A percentile compares a stretch with the other conserved stretches of the same genome.
phyloP scores from a whole-genome alignment of 2,329 filamentous ascomycete species.

The Ascochyta clinopodiicola region DNA sequence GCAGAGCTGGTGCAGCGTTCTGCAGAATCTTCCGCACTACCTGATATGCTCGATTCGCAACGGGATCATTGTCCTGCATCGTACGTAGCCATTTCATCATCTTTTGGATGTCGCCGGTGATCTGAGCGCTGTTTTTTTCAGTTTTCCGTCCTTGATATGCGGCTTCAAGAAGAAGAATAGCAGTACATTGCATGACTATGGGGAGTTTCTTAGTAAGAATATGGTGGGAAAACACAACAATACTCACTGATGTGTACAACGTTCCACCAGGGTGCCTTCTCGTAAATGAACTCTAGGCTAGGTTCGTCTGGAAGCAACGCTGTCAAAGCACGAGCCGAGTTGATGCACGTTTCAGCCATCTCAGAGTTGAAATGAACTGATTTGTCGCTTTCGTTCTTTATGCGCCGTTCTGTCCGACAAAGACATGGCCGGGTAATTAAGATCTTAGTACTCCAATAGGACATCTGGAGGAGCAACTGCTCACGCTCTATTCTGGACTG shows the following conservation, averaged over 20 bases:
- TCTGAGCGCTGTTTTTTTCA: slow-evolving; percentile 29
- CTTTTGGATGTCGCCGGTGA: slow-evolving; percentile 42
- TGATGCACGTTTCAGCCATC: slow-evolving; percentile 42
- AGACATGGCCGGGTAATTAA: slow-evolving; percentile 48
- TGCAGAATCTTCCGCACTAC: slow-evolving; percentile 27
- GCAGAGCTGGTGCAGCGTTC: slow-evolving; percentile 21
- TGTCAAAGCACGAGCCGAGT: slow-evolving; percentile 42
- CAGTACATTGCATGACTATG: slow-evolving; percentile 47
- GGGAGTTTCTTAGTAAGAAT: background rate
- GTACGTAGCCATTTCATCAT: slow-evolving; percentile 42
- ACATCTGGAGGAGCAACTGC: slow-evolving; percentile 30
- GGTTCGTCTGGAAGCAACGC: slow-evolving; percentile 42
- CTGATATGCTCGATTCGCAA: slow-evolving; percentile 40
- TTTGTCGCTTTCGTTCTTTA: slow-evolving; percentile 23
- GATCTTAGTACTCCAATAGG: slow-evolving; percentile 42
- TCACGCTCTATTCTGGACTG: slow-evolving; percentile 18
- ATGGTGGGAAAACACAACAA: background rate
- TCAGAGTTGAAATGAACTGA: slow-evolving; percentile 44
- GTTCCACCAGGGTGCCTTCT: slow-evolving; percentile 50
- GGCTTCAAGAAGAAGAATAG: slow-evolving; percentile 49
- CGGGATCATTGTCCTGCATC: slow-evolving; percentile 37
- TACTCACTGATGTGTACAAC: slow-evolving; percentile 43
- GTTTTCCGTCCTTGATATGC: slow-evolving; percentile 39
- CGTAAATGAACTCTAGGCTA: slow-evolving; percentile 36
- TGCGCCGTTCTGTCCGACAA: slow-evolving; percentile 38